Evolutionary conservation across 2,329 filamentous ascomycete genomes (phyloP).

Genomic region (Fusarium siculi): DNA sequence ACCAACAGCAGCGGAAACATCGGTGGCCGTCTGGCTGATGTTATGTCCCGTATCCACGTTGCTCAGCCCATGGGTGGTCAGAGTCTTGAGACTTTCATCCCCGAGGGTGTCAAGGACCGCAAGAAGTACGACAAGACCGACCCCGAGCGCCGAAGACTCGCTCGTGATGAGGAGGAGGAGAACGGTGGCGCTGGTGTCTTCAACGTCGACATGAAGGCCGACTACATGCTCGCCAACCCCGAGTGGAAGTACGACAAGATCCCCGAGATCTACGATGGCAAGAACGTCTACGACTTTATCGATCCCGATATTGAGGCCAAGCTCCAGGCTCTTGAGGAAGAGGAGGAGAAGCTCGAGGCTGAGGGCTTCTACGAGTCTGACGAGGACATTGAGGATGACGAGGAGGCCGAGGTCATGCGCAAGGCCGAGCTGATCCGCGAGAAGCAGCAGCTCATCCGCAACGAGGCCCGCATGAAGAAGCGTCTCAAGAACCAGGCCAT

Average conservation of each 20-base stretch:
- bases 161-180: conserved; percentile 89
- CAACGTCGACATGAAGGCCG: conserved; percentile 90
- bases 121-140: conserved; percentile 93
- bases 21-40: conserved; percentile 85
- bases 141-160: conserved; percentile 82
- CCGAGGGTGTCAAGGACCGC: conserved; percentile 80
- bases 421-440: conserved; percentile 97
- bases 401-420: conserved; percentile 86
- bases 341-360: conserved; percentile 90
- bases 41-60: conserved; percentile 95
- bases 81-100: conserved; percentile 84
- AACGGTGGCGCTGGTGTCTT: conserved; percentile 96
- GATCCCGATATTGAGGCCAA: conserved; percentile 97
- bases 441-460: conserved; percentile 91
- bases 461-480: conserved; percentile 95
- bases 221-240: conserved; percentile 86
- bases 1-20: conserved; percentile 80
- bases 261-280: conserved; percentile 92
- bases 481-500: conserved; percentile 96
- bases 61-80: conserved; percentile 89
- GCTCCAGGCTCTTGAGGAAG: conserved; percentile 89
- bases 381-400: conserved; percentile 82
- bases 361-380: conserved; percentile 96
- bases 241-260: conserved; percentile 98
- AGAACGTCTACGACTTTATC: conserved; percentile 97